Evolutionary conservation across 2,329 filamentous ascomycete species (phyloP).

Genomic region (Dothiorella sarmentorum): DNA sequence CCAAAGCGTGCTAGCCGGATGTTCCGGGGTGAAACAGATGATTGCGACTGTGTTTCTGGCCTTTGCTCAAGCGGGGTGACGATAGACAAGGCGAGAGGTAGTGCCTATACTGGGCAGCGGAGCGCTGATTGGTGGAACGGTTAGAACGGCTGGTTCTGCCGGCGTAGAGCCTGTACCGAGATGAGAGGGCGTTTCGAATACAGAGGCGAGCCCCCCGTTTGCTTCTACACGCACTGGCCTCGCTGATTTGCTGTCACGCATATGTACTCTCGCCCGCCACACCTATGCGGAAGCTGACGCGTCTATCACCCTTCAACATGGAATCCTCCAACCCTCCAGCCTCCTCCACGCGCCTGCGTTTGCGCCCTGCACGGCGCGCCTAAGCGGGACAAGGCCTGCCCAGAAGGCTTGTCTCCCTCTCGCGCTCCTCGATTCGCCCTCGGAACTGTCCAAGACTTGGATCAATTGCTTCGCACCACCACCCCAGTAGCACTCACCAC

Average conservation of each 20-base stretch:
- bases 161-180: too few relatives aligned
- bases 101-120: background rate
- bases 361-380: background rate
- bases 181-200: conserved; percentile 16
- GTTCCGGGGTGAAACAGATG: background rate
- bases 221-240: background rate
- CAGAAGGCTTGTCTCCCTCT: background rate
- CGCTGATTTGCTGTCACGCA: background rate
- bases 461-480: background rate
- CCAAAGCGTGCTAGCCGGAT: too few relatives aligned
- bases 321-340: background rate
- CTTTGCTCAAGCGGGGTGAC: background rate
- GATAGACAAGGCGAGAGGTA: background rate
- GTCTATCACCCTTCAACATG: conserved; percentile 2
- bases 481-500: background rate
- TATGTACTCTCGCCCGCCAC: background rate
- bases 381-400: background rate
- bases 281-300: conserved; percentile 11
- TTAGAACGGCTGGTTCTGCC: too few relatives aligned
- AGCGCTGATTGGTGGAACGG: conserved; percentile 6
- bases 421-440: background rate
- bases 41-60: background rate
- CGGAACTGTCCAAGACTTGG: background rate
- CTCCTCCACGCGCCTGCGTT: background rate
- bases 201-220: conserved; percentile 3